phyloP scores from a whole-genome alignment of 371 early-diverging fungal species.

The Funneliformis caledonium region DNA sequence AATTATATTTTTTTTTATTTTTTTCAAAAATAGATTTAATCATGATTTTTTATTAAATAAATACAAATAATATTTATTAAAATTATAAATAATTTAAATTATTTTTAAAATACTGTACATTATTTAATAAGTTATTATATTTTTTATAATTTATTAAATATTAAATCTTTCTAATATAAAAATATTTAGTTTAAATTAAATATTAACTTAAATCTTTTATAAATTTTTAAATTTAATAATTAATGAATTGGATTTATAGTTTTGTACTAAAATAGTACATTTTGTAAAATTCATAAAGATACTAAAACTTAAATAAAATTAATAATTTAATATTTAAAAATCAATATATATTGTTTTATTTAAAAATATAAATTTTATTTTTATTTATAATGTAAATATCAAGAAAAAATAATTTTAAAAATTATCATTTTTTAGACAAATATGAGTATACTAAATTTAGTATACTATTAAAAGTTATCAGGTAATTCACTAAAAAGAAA shows the following conservation, averaged over 20 bases:
- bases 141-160: no score
- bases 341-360: conserved; percentile 20
- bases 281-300: conserved; percentile 12
- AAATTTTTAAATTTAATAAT: background rate
- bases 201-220: no score
- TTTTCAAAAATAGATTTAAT: no score
- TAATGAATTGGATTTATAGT: conserved; percentile 17
- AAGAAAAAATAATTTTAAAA: conserved; percentile 12
- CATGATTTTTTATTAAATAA: no score
- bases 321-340: background rate
- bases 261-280: conserved; percentile 23
- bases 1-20: no score
- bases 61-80: no score
- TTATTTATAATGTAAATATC: conserved; percentile 14
- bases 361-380: background rate
- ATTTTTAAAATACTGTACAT: no score
- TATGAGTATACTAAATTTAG: background rate
- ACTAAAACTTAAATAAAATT: conserved; percentile 9
- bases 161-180: no score
- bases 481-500: background rate
- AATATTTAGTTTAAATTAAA: no score
- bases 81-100: no score
- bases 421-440: conserved; percentile 14
- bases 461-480: conserved; percentile 4
- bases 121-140: no score